phyloP scores from a whole-genome alignment of 306 rosid genomes.

The Morella rubra region DNA sequence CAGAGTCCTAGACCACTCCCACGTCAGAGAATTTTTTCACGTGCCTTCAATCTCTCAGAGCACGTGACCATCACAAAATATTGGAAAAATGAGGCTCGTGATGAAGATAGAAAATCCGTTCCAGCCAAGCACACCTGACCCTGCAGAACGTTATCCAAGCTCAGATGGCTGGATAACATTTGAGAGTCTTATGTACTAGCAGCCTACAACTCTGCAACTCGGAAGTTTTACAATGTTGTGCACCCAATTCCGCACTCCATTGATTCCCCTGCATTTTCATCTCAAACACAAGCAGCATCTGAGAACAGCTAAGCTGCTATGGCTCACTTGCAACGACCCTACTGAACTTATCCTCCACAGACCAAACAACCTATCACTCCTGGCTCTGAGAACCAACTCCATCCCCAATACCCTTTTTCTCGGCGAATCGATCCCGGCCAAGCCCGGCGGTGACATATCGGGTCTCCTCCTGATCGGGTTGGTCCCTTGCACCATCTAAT shows the following conservation, averaged over 20 bases:
- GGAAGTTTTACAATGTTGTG: conserved; percentile 33
- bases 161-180: background rate
- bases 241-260: conserved; percentile 36
- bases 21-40: too few relatives aligned
- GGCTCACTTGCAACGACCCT: conserved; percentile 18
- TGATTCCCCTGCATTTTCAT: conserved; percentile 30
- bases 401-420: conserved; percentile 35
- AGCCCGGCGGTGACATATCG: conserved; percentile 40
- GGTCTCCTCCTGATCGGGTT: conserved; percentile 45
- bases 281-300: conserved; percentile 28
- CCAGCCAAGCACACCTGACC: background rate
- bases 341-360: conserved; percentile 12
- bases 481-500: conserved; percentile 3
- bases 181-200: background rate
- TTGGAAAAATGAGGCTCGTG: background rate
- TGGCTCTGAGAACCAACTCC: conserved; percentile 36
- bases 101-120: background rate
- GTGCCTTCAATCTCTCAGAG: too few relatives aligned
- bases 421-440: conserved; percentile 26
- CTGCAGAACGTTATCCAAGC: conserved; percentile 20
- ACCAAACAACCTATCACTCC: conserved; percentile 18
- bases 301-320: conserved; percentile 19
- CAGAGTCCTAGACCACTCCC: too few relatives aligned
- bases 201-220: background rate
- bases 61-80: background rate